A percentile compares a stretch with the other conserved stretches of the same genome.
phyloP scores from a whole-genome alignment of 495 filamentous ascomycete genomes.

The Acidiella bohemica region DNA sequence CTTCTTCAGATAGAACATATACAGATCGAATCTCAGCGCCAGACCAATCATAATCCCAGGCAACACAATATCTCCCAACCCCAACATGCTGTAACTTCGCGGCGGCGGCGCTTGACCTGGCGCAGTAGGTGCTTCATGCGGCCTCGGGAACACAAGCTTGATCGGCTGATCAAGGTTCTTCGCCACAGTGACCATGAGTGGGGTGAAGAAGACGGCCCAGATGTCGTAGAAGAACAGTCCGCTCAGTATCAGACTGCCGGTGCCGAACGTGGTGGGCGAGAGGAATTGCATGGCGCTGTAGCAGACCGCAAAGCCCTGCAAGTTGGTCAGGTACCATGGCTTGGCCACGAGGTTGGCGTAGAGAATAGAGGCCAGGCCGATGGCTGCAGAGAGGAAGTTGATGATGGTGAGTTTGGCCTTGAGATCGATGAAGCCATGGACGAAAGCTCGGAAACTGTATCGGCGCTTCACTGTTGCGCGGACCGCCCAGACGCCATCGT shows the following conservation, averaged over 20 bases:
- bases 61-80: conserved; percentile 86
- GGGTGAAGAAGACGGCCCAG: conserved; percentile 95
- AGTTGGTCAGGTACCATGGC: conserved; percentile 71
- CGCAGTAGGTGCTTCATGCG: conserved; percentile 32
- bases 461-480: conserved; percentile 37
- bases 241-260: conserved; percentile 60
- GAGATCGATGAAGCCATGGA: conserved; percentile 33
- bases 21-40: conserved; percentile 82
- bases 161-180: conserved; percentile 83
- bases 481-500: conserved; percentile 34
- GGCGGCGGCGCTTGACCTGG: conserved; percentile 25
- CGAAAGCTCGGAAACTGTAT: conserved; percentile 34
- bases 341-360: conserved; percentile 61
- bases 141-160: conserved; percentile 76
- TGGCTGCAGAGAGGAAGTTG: conserved; percentile 45
- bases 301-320: conserved; percentile 74
- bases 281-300: conserved; percentile 71
- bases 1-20: conserved; percentile 59
- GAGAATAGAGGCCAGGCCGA: conserved; percentile 44
- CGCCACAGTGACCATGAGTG: conserved; percentile 91
- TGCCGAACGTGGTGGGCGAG: conserved; percentile 81
- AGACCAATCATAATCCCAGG: conserved; percentile 84
- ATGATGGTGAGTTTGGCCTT: conserved; percentile 38
- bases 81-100: conserved; percentile 60
- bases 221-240: conserved; percentile 92